phyloP scores from a whole-genome alignment of 164 flowering plant species.

The Umbilicus rupestris region DNA sequence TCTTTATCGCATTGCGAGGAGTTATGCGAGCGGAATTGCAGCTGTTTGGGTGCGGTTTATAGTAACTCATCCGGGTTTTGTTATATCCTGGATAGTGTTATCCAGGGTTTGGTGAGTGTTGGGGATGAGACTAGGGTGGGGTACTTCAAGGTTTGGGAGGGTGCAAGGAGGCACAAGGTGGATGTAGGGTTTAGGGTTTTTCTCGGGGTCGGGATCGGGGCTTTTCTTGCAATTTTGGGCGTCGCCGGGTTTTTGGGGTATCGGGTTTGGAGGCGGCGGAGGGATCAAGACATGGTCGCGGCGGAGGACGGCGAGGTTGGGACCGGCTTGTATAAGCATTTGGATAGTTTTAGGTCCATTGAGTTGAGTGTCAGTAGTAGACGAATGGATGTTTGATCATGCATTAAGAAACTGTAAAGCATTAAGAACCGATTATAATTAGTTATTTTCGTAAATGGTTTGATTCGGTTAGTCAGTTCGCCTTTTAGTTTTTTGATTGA shows the following conservation, averaged over 20 bases:
- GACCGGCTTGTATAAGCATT: constrained; percentile 4
- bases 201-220: background rate
- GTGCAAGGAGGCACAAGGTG: background rate
- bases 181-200: background rate
- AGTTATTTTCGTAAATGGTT: no score
- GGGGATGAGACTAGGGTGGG: constrained; percentile 56
- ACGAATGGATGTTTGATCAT: background rate
- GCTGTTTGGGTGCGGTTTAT: constrained; percentile 78
- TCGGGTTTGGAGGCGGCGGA: background rate
- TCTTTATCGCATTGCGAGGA: constrained; percentile 49
- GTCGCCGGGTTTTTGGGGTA: background rate
- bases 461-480: no score
- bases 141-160: constrained; percentile 44
- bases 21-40: constrained; percentile 53
- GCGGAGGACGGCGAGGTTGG: constrained; percentile 5
- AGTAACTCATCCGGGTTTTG: constrained; percentile 75
- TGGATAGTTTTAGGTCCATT: constrained; percentile 6
- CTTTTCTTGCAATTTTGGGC: background rate
- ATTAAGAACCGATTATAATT: no score
- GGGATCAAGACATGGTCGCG: background rate
- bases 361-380: constrained; percentile 5
- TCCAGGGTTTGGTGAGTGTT: constrained; percentile 46
- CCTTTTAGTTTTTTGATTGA: no score
- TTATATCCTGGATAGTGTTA: constrained; percentile 57
- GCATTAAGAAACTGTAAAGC: no score